Base-by-base conservation (phyloP, 495 filamentous ascomycete species). In the Trichoderma virens region DNA sequence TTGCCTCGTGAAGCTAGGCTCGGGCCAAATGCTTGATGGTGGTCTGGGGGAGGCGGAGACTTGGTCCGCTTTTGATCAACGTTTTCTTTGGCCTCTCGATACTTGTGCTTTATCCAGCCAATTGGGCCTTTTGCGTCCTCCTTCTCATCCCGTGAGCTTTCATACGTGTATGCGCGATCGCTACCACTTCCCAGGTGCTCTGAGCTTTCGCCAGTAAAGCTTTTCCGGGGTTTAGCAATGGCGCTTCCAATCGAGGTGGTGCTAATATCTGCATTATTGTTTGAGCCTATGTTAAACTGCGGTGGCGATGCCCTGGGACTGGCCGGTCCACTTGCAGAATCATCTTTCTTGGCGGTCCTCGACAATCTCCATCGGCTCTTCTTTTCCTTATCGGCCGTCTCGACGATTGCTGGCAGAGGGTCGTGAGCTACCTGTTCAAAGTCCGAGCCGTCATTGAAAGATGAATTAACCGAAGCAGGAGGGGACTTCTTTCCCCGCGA, bases 51-150 rank as follows among this genome's bases (percentile, higher is more conserved):
- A 6, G 79, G 77, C 18, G 79, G 79, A 23, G 77, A 80, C 65
- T 79, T 83, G 65, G 70, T 75, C 59, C 76, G 72, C 66, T 75
- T 69, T 60, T 90, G 87, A 71, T 87, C 85, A 2, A 75, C 81
- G 9, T 82, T 85, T 66, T 91, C 88, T 65, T 87, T 90, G 30
- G 86, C 84, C 68, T 92, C 90, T 20, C 88, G 83, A 45, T 94
- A 85, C 75, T 94, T 96, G 66, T 86, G 88, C 70, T 90, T 90
- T 67, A 97, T 83, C 83, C 93, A 96, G 18, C 85, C 87, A 60
- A 95, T 81, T 5, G 91, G 81, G n/a, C 90, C 88, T 66, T 85
- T 90, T 66, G 81, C 80, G 38, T 81, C 78, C 69, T 84, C 74
- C 78, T 81, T 68, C 73, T 77, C 71, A 61, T 68, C 66, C 65